Percentiles rank a stretch among this genome's conserved stretches.
phyloP scores from a whole-genome alignment of 257 asterid species.

The Solanum ahanhuiri region DNA sequence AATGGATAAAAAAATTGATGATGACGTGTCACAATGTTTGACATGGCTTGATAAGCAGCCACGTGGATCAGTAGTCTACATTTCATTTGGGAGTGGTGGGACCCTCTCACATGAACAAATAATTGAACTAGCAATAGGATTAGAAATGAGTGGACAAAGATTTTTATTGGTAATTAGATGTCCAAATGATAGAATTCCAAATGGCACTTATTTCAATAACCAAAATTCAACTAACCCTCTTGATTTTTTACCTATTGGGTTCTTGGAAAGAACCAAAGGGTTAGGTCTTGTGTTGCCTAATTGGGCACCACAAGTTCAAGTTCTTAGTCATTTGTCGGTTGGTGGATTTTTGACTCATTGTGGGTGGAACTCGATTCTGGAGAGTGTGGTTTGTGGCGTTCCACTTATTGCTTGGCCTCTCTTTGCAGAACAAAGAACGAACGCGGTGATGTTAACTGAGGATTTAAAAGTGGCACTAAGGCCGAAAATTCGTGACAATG shows the following conservation, averaged over 20 bases:
- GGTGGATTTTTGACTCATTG: conserved; percentile 20
- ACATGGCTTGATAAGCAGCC: conserved; percentile 20
- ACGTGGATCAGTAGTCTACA: conserved; percentile 3
- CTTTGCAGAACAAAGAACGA: conserved; percentile 14
- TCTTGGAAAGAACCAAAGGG: conserved; percentile 4
- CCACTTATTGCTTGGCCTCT: conserved; percentile 24
- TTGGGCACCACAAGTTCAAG: conserved; percentile 21
- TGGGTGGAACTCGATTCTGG: conserved; percentile 20
- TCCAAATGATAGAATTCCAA: conserved; percentile 9
- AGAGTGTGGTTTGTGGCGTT: conserved; percentile 1
- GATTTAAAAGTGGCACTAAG: background rate
- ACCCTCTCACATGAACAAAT: background rate
- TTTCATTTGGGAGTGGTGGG: conserved; percentile 26
- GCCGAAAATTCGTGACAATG: background rate
- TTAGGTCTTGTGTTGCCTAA: conserved; percentile 9
- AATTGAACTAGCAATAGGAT: conserved; percentile 30
- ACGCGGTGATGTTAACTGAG: background rate
- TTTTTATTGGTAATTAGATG: conserved; percentile 49
- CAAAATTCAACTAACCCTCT: conserved; percentile 3
- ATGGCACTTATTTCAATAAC: conserved; percentile 13
- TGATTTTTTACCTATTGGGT: conserved; percentile 14
- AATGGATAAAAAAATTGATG: background rate
- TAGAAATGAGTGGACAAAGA: conserved; percentile 47
- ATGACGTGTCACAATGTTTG: background rate
- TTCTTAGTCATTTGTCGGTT: conserved; percentile 8